Conservation (phyloP, 129 eudicot species). For the Lactuca sativa region DNA sequence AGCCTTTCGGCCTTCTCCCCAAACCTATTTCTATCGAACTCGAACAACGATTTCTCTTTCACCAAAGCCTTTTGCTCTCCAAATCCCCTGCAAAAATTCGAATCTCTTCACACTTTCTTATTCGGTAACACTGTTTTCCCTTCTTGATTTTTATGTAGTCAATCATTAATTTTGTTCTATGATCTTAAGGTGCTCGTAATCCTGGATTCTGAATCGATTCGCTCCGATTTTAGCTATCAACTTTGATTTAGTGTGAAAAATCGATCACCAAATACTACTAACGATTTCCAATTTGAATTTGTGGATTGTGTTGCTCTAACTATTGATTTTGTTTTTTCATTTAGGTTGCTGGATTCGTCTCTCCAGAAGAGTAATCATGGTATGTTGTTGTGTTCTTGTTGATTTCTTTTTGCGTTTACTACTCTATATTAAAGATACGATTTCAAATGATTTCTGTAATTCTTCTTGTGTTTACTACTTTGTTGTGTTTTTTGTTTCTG, state of each 20-base stretch:
- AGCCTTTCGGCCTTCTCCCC: conserved; percentile 2
- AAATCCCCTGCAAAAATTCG: not conserved
- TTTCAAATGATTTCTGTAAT: no score
- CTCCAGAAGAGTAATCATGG: conserved; percentile 19
- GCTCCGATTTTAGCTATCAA: not conserved
- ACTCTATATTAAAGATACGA: not conserved
- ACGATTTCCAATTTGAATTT: conserved; percentile 2
- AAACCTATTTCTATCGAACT: conserved; percentile 15
- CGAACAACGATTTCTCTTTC: not conserved
- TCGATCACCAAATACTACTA: not conserved
- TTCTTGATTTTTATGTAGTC: not conserved
- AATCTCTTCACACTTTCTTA: not conserved
- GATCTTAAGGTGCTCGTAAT: not conserved
- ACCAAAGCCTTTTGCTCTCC: not conserved
- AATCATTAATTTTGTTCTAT: no score
- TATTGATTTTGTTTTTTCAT: conserved; percentile 4
- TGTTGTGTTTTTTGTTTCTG: not conserved
- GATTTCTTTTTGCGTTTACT: not conserved
- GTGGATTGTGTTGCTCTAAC: conserved; percentile 8
- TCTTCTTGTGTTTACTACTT: not conserved
- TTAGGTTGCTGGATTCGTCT: conserved; percentile 21
- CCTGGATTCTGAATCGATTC: not conserved
- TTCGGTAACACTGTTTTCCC: not conserved
- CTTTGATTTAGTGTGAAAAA: not conserved
- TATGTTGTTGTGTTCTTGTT: conserved; percentile 18